A percentile compares a stretch with the other conserved stretches of the same genome.
Evolutionary conservation across 192 early-diverging fungal species (phyloP).

Genomic region (Thamnidium elegans): DNA sequence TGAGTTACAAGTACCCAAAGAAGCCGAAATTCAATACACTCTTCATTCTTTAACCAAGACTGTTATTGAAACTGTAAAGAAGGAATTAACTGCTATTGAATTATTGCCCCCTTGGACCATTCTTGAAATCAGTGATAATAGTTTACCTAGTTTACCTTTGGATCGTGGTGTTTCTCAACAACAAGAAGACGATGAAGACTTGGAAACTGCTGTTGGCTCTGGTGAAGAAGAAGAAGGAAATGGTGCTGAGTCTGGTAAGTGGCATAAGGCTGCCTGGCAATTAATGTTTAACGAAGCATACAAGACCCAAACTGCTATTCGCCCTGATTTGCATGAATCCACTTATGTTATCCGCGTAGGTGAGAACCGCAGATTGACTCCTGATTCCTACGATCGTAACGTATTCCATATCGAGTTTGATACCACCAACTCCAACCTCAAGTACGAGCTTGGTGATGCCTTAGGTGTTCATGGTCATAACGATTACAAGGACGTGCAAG

Average conservation of each 20-base stretch:
- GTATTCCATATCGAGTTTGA: conserved; percentile 98
- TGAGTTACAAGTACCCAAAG: conserved; percentile 16
- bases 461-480: conserved; percentile 93
- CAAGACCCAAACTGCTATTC: conserved; percentile 37
- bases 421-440: conserved; percentile 70
- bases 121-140: conserved; percentile 36
- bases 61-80: conserved; percentile 24
- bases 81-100: conserved; percentile 34
- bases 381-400: conserved; percentile 86
- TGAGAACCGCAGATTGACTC: conserved; percentile 84
- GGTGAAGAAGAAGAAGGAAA: conserved; percentile 41
- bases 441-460: conserved; percentile 92
- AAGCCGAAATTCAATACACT: conserved; percentile 5
- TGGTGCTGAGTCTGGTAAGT: conserved; percentile 36
- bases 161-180: conserved; percentile 35
- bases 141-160: conserved; percentile 35
- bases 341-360: conserved; percentile 63
- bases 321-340: conserved; percentile 63
- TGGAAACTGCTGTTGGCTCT: background rate
- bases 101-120: conserved; percentile 45
- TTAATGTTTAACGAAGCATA: conserved; percentile 75
- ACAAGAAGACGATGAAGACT: conserved; percentile 1
- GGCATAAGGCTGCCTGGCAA: conserved; percentile 61
- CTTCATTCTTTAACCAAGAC: conserved; percentile 2
- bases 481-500: conserved; percentile 63